phyloP scores from a whole-genome alignment of 1,284 basidiomycete species.

The Melampsora americana region DNA sequence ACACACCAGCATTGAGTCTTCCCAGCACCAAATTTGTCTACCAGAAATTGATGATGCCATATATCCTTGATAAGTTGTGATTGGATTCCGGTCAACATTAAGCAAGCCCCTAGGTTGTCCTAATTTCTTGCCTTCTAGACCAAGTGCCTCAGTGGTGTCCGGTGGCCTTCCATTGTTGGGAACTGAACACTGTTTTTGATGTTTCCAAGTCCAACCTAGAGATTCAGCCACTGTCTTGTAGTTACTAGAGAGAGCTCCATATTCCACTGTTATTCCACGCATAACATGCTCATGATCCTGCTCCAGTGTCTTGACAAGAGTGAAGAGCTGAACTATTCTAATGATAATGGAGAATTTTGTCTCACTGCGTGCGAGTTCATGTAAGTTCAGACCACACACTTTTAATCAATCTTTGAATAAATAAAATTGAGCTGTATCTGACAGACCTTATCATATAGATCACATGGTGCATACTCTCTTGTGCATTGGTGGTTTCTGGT shows the following conservation, averaged over 20 bases:
- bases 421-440: not conserved
- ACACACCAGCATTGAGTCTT: not conserved
- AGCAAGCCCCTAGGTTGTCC: too few species aligned
- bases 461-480: slow-evolving; percentile 7
- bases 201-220: slow-evolving; percentile 4
- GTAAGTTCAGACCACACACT: too few species aligned
- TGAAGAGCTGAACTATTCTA: not conserved
- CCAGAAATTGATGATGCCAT: too few species aligned
- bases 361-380: not conserved
- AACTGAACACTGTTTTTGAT: not conserved
- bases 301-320: slow-evolving; percentile 15
- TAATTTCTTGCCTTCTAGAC: too few species aligned
- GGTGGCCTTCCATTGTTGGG: too few species aligned
- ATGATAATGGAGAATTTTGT: not conserved
- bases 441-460: slow-evolving; percentile 22
- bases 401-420: not conserved
- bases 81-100: too few species aligned
- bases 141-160: too few species aligned
- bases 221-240: not conserved
- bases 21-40: not conserved
- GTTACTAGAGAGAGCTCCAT: not conserved
- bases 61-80: too few species aligned
- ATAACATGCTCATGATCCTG: slow-evolving; percentile 4
- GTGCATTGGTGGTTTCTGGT: slow-evolving; percentile 6
- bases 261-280: slow-evolving; percentile 16